A percentile compares a stretch with the other conserved stretches of the same genome.
Evolutionary conservation across 495 filamentous ascomycete species (phyloP).

Genomic region (Xanthoparmelia taractica): DNA sequence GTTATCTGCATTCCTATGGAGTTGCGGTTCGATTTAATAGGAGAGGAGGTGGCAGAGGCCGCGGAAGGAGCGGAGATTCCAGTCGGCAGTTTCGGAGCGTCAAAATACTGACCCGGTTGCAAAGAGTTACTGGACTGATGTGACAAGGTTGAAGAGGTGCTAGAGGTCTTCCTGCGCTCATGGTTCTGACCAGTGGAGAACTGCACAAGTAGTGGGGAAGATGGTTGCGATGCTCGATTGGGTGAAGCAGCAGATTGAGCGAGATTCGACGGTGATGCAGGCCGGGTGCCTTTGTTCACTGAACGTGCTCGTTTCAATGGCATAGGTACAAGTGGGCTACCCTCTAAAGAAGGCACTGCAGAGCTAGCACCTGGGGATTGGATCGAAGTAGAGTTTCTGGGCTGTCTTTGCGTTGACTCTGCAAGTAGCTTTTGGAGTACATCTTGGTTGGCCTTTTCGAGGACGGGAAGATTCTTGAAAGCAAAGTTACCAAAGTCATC

Average conservation of each 20-base stretch:
- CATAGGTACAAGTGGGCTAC: conserved; percentile 72
- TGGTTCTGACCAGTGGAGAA: conserved; percentile 77
- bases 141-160: conserved; percentile 74
- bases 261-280: conserved; percentile 73
- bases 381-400: conserved; percentile 35
- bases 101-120: conserved; percentile 68
- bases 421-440: conserved; percentile 91
- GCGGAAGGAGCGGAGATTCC: conserved; percentile 54
- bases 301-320: conserved; percentile 80
- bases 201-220: conserved; percentile 85
- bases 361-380: conserved; percentile 40
- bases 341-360: conserved; percentile 62
- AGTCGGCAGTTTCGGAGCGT: conserved; percentile 53
- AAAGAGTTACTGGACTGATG: conserved; percentile 66
- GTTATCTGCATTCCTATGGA: conserved; percentile 38
- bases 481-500: conserved; percentile 96
- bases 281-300: conserved; percentile 66
- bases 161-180: conserved; percentile 72
- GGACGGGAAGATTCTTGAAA: conserved; percentile 93
- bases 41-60: conserved; percentile 61
- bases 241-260: conserved; percentile 80
- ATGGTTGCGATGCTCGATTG: conserved; percentile 81
- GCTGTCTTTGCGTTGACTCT: conserved; percentile 67
- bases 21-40: conserved; percentile 62
- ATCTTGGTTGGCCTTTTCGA: conserved; percentile 98